Base-by-base conservation (phyloP, 495 filamentous ascomycete species). In the Penicillium paxilli region DNA sequence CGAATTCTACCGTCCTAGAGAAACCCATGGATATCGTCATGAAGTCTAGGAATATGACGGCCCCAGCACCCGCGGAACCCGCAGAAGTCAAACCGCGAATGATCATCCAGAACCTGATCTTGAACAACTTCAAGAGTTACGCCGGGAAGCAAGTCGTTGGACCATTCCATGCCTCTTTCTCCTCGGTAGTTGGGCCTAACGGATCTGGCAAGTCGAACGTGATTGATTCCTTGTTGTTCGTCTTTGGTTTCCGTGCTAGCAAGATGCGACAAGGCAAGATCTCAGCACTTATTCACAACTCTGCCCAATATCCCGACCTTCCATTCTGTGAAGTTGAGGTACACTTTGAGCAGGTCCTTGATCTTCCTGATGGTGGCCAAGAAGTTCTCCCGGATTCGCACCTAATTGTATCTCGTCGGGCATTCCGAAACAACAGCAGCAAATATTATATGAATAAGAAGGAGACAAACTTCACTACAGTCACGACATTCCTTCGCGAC, bases 261-360 rank as follows among this genome's bases (percentile, higher is more conserved):
- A 98, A 98, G 75, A 98, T 98, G 94, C 81, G 94, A 63, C 94
- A 98, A 69, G 95, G 94, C 64, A 98, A 98, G 74, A 92, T 98
- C 33, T 98, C 94, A 3, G 94, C 94, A 17, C 72, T 98, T 55
- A 98, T 98, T 52, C 94, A 98, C 67, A 98, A 96, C 68, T 97
- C 93, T 28, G 91, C 92, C 2, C 81, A 87, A 32, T 84, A 86
- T 56, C 91, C 95, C 1, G 80, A 96, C 54, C 76, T 98, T 6
- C 87, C 91, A 38, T 85, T 84, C 64, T 98, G 94, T 70, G 95
- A 98, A 70, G 94, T 98, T 6, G 88, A 92, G 57, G 94, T 98
- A 7, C 88, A 96, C 59, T 98, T 98, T 64, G 86, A 92, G 55
- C 90, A 98, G 74, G 88, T 98, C 41, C 87, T 93, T 69, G 94